Percentiles rank a stretch among this genome's conserved stretches.
phyloP scores from a whole-genome alignment of 192 early-diverging fungal genomes.

The Coemansia sp. region DNA sequence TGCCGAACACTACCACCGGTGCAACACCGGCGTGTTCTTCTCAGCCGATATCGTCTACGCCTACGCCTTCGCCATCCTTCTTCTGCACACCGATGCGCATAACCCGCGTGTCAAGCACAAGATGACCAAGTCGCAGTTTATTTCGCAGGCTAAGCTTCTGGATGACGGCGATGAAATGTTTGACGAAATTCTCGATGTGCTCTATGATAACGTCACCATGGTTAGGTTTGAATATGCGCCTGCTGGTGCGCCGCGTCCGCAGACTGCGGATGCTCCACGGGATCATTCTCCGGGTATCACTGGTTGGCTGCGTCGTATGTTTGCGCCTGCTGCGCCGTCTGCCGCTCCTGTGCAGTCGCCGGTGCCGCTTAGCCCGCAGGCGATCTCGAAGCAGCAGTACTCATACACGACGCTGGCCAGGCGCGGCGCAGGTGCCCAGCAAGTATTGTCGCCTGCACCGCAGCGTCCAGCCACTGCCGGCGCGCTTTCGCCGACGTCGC shows the following conservation, averaged over 20 bases:
- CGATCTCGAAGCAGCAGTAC: constrained; percentile 49
- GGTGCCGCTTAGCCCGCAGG: constrained; percentile 29
- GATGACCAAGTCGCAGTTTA: constrained; percentile 81
- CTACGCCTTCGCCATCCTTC: constrained; percentile 75
- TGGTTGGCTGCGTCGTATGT: constrained; percentile 49
- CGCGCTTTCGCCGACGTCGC: constrained; percentile 18
- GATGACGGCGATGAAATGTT: constrained; percentile 66
- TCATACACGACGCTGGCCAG: constrained; percentile 37
- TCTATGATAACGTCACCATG: constrained; percentile 55
- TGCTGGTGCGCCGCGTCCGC: not conserved
- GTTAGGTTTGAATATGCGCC: constrained; percentile 53
- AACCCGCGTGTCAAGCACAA: constrained; percentile 77
- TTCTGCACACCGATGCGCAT: constrained; percentile 86
- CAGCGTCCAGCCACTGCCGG: constrained; percentile 32
- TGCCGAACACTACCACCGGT: constrained; percentile 67
- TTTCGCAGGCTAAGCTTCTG: constrained; percentile 67
- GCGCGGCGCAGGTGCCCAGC: constrained; percentile 5
- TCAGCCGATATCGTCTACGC: constrained; percentile 70
- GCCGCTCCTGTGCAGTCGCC: constrained; percentile 18
- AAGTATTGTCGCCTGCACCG: constrained; percentile 11
- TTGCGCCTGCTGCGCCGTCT: constrained; percentile 22
- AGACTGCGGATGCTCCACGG: not conserved
- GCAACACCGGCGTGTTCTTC: constrained; percentile 66
- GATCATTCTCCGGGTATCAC: constrained; percentile 36
- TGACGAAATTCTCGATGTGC: constrained; percentile 71